These are phyloP conservation scores for Gentiana macrophylla DNA, from an alignment of 257 asterid genomes.

Conservation along the genomic window DNA sequence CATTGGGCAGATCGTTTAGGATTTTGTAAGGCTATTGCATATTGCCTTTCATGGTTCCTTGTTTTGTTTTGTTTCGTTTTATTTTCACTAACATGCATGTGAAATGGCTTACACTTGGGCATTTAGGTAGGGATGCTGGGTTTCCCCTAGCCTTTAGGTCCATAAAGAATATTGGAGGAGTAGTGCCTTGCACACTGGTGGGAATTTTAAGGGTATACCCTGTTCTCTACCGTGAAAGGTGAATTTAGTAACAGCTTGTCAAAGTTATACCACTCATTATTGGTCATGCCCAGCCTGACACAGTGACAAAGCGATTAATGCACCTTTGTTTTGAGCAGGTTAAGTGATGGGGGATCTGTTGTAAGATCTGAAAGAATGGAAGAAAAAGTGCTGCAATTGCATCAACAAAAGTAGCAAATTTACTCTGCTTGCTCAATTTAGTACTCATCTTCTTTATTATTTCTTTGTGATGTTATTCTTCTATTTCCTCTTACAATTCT, in stretches of 20 bases:
- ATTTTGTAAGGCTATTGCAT: slow-evolving; percentile 50
- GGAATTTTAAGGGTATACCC: slow-evolving; percentile 82
- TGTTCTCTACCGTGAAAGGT: slow-evolving; percentile 88
- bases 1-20: slow-evolving; percentile 98
- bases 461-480: not conserved
- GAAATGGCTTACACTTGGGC: slow-evolving; percentile 13
- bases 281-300: not conserved
- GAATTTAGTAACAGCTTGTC: slow-evolving; percentile 9
- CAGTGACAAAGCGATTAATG: slow-evolving; percentile 12
- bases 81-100: slow-evolving; percentile 14
- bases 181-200: slow-evolving; percentile 71
- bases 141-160: slow-evolving; percentile 75
- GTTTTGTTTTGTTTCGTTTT: slow-evolving; percentile 11
- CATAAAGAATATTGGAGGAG: slow-evolving; percentile 81
- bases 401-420: slow-evolving; percentile 48
- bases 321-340: slow-evolving; percentile 34
- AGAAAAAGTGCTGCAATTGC: slow-evolving; percentile 42
- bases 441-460: slow-evolving; percentile 2
- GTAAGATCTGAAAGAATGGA: slow-evolving; percentile 83
- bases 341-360: slow-evolving; percentile 43
- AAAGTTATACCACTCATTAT: not conserved
- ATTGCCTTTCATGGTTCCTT: slow-evolving; percentile 5
- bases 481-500: not conserved
- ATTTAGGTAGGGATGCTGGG: slow-evolving; percentile 55
- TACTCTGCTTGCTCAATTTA: not conserved